These are phyloP conservation scores for Pulveroboletus sp. DNA, from an alignment of 768 basidiomycete genomes.

Conservation along the genomic window DNA sequence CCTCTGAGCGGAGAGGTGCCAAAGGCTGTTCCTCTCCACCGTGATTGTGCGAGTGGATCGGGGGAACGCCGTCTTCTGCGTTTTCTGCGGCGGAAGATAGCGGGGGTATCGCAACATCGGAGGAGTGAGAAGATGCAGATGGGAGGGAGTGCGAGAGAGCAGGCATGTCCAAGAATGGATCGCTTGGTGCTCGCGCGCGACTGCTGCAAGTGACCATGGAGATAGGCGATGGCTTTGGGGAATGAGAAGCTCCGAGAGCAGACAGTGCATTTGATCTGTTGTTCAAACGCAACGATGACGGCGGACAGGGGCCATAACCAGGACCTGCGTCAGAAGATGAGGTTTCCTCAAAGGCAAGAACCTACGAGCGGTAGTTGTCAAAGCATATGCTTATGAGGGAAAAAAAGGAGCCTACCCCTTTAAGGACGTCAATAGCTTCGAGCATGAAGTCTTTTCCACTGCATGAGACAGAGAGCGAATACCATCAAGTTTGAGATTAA, in stretches of 20 bases:
- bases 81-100: slow-evolving; percentile 30
- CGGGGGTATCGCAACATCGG: slow-evolving; percentile 28
- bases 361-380: slow-evolving; percentile 29
- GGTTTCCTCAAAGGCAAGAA: slow-evolving; percentile 74
- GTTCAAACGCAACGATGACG: slow-evolving; percentile 45
- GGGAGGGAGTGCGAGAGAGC: slow-evolving; percentile 50
- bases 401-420: slow-evolving; percentile 59
- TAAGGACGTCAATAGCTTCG: slow-evolving; percentile 83
- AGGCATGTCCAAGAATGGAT: slow-evolving; percentile 76
- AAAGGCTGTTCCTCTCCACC: slow-evolving; percentile 31
- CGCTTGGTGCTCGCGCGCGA: slow-evolving; percentile 69
- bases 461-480: slow-evolving; percentile 24
- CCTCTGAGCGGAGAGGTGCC: slow-evolving; percentile 31
- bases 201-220: slow-evolving; percentile 47
- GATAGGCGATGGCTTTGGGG: slow-evolving; percentile 38
- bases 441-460: slow-evolving; percentile 95
- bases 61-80: slow-evolving; percentile 40
- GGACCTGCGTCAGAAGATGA: slow-evolving; percentile 29
- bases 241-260: slow-evolving; percentile 18
- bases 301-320: slow-evolving; percentile 34
- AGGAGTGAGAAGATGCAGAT: slow-evolving; percentile 49
- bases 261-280: slow-evolving; percentile 53
- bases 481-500: slow-evolving; percentile 11
- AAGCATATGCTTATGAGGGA: slow-evolving; percentile 3
- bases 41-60: slow-evolving; percentile 30